A percentile compares a stretch with the other conserved stretches of the same genome.
Evolutionary conservation across 192 early-diverging fungal genomes (phyloP).

Genomic region (Rhizophagus clarus): DNA sequence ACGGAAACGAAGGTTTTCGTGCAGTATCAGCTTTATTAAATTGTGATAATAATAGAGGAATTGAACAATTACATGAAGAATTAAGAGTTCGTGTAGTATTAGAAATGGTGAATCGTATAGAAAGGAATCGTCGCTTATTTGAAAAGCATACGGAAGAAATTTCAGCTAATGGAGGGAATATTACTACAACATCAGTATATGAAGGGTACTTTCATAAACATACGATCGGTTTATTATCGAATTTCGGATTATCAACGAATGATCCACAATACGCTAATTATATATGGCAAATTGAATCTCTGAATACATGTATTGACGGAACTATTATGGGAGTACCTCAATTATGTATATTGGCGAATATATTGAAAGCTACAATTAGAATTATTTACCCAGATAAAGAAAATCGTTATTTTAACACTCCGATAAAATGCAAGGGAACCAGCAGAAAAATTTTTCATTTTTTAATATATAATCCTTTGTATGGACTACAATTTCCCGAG

Average conservation of each 20-base stretch:
- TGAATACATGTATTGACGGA: conserved; percentile 5
- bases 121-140: not conserved
- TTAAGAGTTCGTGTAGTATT: conserved; percentile 1
- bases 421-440: conserved; percentile 7
- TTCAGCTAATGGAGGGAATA: conserved; percentile 12
- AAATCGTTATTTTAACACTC: not conserved
- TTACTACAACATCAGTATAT: not conserved
- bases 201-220: not conserved
- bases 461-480: not conserved
- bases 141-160: not conserved
- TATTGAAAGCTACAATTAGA: conserved; percentile 8
- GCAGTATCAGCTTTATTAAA: conserved; percentile 8
- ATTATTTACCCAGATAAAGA: conserved; percentile 11
- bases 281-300: conserved; percentile 16
- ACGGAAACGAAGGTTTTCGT: conserved; percentile 11
- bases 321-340: not conserved
- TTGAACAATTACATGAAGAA: not conserved
- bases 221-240: not conserved
- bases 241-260: not conserved
- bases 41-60: not conserved
- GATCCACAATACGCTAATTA: not conserved
- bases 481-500: not conserved
- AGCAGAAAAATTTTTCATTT: not conserved
- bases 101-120: conserved; percentile 7
- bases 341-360: conserved; percentile 6